Evolutionary conservation across 768 basidiomycete species (phyloP).

Genomic region (Russula brevipes): DNA sequence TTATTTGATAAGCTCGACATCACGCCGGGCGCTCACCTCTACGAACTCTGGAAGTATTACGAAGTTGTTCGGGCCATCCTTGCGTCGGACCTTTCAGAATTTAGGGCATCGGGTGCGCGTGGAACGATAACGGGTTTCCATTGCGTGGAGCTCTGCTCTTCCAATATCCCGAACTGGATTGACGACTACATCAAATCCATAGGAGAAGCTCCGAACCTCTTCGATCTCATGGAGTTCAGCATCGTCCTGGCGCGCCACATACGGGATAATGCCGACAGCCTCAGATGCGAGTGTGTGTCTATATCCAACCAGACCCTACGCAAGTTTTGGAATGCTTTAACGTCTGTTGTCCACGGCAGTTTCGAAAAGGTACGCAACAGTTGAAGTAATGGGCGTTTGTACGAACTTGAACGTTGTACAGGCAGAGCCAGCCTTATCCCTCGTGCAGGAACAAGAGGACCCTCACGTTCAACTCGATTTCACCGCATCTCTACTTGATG

Average conservation of each 20-base stretch:
- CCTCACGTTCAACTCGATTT: not conserved
- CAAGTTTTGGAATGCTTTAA: not conserved
- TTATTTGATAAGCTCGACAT: not conserved
- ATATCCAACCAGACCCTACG: not conserved
- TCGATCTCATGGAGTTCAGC: not conserved
- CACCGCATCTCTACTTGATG: not conserved
- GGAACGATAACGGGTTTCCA: not conserved
- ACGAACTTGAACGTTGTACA: not conserved
- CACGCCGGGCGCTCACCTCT: not conserved
- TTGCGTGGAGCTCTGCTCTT: not conserved
- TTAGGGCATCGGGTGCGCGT: not conserved
- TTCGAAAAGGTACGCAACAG: not conserved
- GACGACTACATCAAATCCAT: conserved; percentile 6
- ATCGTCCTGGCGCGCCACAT: not conserved
- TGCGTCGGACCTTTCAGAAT: not conserved
- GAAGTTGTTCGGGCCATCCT: not conserved
- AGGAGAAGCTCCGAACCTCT: not conserved
- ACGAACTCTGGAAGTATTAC: conserved; percentile 9
- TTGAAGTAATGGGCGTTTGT: too few species aligned
- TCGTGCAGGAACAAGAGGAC: not conserved
- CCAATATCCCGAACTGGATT: not conserved
- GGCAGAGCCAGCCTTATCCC: not conserved
- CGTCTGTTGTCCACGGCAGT: not conserved
- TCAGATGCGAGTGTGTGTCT: not conserved
- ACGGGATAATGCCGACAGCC: not conserved